Evolutionary conservation across 2,329 filamentous ascomycete species (phyloP).

Genomic region (Arthrobotrys entomopaga): DNA sequence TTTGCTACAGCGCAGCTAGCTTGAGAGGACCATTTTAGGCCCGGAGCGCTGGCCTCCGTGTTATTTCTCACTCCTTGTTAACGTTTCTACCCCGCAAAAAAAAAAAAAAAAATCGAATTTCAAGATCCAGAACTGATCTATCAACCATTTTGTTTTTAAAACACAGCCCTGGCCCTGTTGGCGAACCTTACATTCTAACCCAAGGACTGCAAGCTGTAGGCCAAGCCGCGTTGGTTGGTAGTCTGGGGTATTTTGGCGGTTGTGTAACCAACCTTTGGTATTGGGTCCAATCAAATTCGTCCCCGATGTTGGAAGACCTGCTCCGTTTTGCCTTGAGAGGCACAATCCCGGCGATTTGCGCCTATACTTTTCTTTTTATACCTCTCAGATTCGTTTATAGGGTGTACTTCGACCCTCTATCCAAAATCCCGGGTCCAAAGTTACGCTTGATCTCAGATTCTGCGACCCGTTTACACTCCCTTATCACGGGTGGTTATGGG

Average conservation of each 20-base stretch:
- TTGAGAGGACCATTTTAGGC: slow-evolving; percentile 10
- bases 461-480: slow-evolving; percentile 56
- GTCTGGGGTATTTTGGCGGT: slow-evolving; percentile 5
- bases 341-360: slow-evolving; percentile 25
- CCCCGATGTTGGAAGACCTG: slow-evolving; percentile 26
- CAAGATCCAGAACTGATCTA: slow-evolving; percentile 19
- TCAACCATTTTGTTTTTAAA: slow-evolving; percentile 1
- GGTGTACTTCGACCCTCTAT: slow-evolving; percentile 60
- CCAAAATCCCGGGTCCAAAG: slow-evolving; percentile 60
- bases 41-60: not conserved
- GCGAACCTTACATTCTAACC: slow-evolving; percentile 16
- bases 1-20: slow-evolving; percentile 9
- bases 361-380: slow-evolving; percentile 21
- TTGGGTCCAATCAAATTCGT: not conserved
- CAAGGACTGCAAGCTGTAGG: not conserved
- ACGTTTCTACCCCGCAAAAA: slow-evolving; percentile 21
- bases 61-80: no score
- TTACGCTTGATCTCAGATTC: slow-evolving; percentile 61
- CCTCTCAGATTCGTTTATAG: slow-evolving; percentile 57
- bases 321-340: slow-evolving; percentile 21
- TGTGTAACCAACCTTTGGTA: not conserved
- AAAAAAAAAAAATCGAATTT: no score
- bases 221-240: slow-evolving; percentile 1
- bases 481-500: slow-evolving; percentile 20
- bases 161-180: slow-evolving; percentile 12